phyloP scores from a whole-genome alignment of 306 rosid species.

The Begonia masoniana region DNA sequence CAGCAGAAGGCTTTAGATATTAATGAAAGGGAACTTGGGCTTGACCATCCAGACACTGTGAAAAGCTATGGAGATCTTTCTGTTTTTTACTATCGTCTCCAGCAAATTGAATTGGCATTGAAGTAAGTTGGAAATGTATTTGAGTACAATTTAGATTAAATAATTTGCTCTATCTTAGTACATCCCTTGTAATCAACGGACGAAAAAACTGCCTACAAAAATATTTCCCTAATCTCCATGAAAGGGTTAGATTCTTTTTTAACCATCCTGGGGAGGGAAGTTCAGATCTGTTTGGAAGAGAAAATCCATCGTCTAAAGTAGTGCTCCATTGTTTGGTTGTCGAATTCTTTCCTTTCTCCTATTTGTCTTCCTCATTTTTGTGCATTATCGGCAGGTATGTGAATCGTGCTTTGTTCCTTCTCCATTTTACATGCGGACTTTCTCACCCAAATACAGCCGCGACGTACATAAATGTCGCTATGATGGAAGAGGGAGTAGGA shows the following conservation, averaged over 20 bases:
- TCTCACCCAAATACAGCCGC: constrained; percentile 99
- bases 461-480: constrained; percentile 89
- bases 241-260: too few relatives aligned
- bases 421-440: constrained; percentile 86
- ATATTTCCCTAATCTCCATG: too few relatives aligned
- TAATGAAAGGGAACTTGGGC: constrained; percentile 95
- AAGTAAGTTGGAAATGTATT: constrained; percentile 40
- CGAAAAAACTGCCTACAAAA: too few relatives aligned
- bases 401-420: constrained; percentile 89
- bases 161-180: too few relatives aligned
- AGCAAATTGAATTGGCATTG: constrained; percentile 85
- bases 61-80: constrained; percentile 99
- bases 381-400: constrained; percentile 48
- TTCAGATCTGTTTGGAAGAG: too few relatives aligned
- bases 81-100: constrained; percentile 90
- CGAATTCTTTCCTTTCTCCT: background rate
- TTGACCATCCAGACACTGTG: constrained; percentile 97
- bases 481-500: constrained; percentile 99
- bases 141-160: too few relatives aligned
- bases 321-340: too few relatives aligned
- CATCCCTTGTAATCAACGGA: too few relatives aligned
- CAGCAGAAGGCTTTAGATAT: constrained; percentile 93
- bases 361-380: constrained; percentile 13
- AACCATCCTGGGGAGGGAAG: too few relatives aligned
- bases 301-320: too few relatives aligned